These are phyloP conservation scores for Kluyveromyces sp. DNA, from an alignment of 1,139 yeast species.

Conservation along the genomic window DNA sequence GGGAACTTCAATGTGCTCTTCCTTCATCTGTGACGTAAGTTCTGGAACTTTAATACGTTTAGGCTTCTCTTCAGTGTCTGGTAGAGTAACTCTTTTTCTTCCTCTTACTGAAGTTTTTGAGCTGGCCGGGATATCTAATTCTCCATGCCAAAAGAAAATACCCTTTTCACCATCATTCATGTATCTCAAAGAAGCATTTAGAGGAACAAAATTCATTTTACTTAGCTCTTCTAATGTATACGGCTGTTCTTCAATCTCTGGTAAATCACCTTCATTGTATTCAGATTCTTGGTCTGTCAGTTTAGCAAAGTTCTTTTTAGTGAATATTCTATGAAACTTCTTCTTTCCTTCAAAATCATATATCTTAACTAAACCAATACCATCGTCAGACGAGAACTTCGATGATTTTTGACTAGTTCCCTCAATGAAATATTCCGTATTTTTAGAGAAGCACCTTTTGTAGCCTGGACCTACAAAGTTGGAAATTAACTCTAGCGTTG, in stretches of 20 bases:
- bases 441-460: constrained; percentile 41
- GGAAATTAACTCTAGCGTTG: constrained; percentile 47
- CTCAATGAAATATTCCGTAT: constrained; percentile 39
- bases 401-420: constrained; percentile 30
- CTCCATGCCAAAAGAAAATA: constrained; percentile 29
- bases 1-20: neutral
- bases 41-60: constrained; percentile 4
- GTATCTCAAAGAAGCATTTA: constrained; percentile 26
- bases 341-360: constrained; percentile 68
- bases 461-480: constrained; percentile 48
- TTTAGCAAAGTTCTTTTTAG: constrained; percentile 35
- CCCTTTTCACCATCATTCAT: constrained; percentile 16
- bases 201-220: constrained; percentile 16
- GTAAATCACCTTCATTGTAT: neutral
- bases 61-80: neutral
- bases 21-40: neutral
- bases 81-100: constrained; percentile 14
- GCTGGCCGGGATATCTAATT: constrained; percentile 16
- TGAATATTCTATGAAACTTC: constrained; percentile 64
- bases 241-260: constrained; percentile 8
- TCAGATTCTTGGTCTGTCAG: constrained; percentile 17
- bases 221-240: constrained; percentile 14
- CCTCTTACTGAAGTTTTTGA: constrained; percentile 16
- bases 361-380: constrained; percentile 47
- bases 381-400: constrained; percentile 16